Percentiles rank a stretch among this genome's conserved stretches.
Conservation (phyloP, 2,329 filamentous ascomycete species). For the Aspergillus uvarum region DNA sequence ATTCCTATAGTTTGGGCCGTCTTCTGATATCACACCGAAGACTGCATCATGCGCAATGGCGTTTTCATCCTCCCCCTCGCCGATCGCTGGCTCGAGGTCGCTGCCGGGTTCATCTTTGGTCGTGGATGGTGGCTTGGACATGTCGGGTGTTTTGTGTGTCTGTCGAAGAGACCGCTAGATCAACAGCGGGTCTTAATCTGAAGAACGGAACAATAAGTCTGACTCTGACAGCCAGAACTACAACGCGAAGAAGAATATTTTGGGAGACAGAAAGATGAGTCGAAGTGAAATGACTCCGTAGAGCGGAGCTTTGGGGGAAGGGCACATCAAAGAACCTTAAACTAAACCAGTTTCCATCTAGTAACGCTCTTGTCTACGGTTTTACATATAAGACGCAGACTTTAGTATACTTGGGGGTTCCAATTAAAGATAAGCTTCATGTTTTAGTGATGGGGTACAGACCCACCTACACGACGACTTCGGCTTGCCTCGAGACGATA, state of each 20-base stretch:
- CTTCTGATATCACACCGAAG: background rate
- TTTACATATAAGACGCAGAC: background rate
- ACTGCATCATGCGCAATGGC: background rate
- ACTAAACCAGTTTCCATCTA: background rate
- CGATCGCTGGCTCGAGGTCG: background rate
- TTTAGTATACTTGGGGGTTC: background rate
- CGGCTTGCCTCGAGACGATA: background rate
- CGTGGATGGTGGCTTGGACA: background rate
- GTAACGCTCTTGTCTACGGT: background rate
- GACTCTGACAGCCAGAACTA: too few species aligned
- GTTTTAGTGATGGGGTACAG: background rate
- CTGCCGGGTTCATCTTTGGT: background rate
- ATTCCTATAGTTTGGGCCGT: too few species aligned
- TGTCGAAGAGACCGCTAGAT: background rate
- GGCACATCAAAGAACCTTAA: background rate
- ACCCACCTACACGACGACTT: background rate
- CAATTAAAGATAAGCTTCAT: background rate
- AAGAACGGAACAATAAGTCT: background rate
- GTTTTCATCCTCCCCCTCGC: background rate
- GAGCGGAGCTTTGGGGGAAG: background rate
- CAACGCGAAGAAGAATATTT: background rate
- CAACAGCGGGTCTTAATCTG: background rate
- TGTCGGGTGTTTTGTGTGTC: background rate
- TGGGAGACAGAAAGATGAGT: background rate
- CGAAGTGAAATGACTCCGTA: background rate